Evolutionary conservation across 345 rosid genomes (phyloP), one percentile per base, ranked within the genome.

Genomic region (Murraya paniculata): DNA sequence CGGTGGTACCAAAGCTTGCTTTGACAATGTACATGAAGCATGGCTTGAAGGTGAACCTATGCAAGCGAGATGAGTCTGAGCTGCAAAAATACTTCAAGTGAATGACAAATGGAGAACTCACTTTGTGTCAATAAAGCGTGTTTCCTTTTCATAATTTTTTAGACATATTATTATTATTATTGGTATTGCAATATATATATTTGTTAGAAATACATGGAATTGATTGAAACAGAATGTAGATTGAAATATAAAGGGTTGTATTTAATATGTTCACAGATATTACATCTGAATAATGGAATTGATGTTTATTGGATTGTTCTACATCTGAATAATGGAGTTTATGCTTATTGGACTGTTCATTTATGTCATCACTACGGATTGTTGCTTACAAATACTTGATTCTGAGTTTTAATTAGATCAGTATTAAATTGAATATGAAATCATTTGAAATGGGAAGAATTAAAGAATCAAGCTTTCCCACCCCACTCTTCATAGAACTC

Each of bases 11-110:
- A 0, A 96, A 94, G 83, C 87, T 94, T 58, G 98, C 99, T 7
- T 77, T 94, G 69, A 96, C 99, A 0, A 87, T 96, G 98, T 96
- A 94, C 89, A 94, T 96, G 98, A 96, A 92, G 78, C 90, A 92
- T 28, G 96, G 94, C 1, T 71, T 92, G 72, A 87, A 71, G 83
- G 92, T 92, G 45, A 82, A 84, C 45, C 83, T 92, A 14, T 24
- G 74, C 84, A 80, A 72, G 77, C 90, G 94, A 58, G 33, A 70
- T 41, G 81, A 76, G 73, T 55, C 41, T 50, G 84, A 83, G 79
- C 84, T 86, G 64, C 79, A 55, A 64, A 78, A 55, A 59, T 56
- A 81, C 72, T 68, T 81, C 21, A 68, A 74, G 31, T 28, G 16
- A 11, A 72, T 36, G 35, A 9, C 13, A 31, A 53, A 31, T 19